Evolutionary conservation across 495 filamentous ascomycete genomes (phyloP).

Genomic region (Daldinia childiae): DNA sequence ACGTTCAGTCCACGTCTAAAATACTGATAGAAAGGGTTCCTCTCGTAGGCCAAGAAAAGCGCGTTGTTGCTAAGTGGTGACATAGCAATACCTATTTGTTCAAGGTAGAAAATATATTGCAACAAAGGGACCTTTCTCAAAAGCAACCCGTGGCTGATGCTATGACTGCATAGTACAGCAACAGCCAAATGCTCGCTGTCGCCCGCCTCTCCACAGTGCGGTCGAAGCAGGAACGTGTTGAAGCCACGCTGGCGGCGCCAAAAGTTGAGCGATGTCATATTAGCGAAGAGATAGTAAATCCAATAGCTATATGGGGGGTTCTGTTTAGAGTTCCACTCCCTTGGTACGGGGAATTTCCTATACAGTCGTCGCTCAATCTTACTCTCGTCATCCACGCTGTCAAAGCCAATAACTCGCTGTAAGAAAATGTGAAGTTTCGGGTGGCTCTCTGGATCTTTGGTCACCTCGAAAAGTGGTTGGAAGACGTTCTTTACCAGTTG

Average conservation of each 20-base stretch:
- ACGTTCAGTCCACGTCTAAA: conserved; percentile 95
- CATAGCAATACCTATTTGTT: conserved; percentile 99
- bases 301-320: conserved; percentile 99
- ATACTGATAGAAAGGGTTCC: conserved; percentile 94
- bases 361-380: conserved; percentile 92
- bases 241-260: conserved; percentile 92
- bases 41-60: conserved; percentile 94
- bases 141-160: conserved; percentile 94
- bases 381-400: conserved; percentile 98
- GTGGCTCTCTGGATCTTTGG: conserved; percentile 83
- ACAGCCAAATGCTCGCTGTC: conserved; percentile 96
- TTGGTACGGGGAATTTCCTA: conserved; percentile 91
- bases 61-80: conserved; percentile 98
- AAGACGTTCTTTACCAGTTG: conserved; percentile 93
- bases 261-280: conserved; percentile 89
- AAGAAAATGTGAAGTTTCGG: conserved; percentile 95
- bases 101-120: conserved; percentile 97
- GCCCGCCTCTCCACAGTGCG: conserved; percentile 96
- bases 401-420: conserved; percentile 94
- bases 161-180: conserved; percentile 92
- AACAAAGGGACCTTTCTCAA: conserved; percentile 92
- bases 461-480: conserved; percentile 93
- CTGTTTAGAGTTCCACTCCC: conserved; percentile 86
- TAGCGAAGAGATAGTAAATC: conserved; percentile 97
- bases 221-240: conserved; percentile 92